These are phyloP conservation scores for Sutorius australiensis DNA, from an alignment of 768 basidiomycete species.

Conservation along the genomic window DNA sequence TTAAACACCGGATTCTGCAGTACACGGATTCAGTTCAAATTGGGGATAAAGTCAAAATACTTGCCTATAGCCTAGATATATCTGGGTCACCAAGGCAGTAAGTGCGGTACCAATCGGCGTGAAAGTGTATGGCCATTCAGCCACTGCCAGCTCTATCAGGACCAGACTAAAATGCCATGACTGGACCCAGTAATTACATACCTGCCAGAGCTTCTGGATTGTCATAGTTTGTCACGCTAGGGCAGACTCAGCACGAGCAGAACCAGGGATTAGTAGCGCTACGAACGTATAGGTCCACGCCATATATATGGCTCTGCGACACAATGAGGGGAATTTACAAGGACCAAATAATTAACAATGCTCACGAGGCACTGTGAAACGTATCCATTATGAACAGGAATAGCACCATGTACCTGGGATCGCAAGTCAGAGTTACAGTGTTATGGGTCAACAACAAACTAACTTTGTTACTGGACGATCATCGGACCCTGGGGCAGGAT, in stretches of 20 bases:
- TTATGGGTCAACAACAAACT: neutral
- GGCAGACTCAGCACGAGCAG: neutral
- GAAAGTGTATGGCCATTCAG: slow-evolving; percentile 49
- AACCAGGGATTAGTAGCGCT: neutral
- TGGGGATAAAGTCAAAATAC: neutral
- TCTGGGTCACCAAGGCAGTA: slow-evolving; percentile 48
- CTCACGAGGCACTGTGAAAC: slow-evolving; percentile 16
- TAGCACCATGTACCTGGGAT: slow-evolving; percentile 10
- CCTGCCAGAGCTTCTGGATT: neutral
- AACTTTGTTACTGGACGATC: slow-evolving; percentile 10
- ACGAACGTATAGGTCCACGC: slow-evolving; percentile 17
- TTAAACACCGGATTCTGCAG: neutral
- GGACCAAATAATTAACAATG: neutral
- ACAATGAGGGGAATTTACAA: neutral
- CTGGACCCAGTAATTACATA: neutral
- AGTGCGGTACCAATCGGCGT: slow-evolving; percentile 47
- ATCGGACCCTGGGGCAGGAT: slow-evolving; percentile 8
- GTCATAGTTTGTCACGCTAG: neutral
- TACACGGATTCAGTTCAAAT: no score
- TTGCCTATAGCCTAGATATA: slow-evolving; percentile 45
- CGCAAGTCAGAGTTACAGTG: neutral
- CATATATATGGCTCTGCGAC: slow-evolving; percentile 18
- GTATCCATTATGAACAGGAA: slow-evolving; percentile 17
- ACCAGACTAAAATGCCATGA: neutral
- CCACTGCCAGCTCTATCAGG: neutral